Base-by-base conservation (phyloP, 805 yeast genomes). In the Saccharomyces cerevisiae region DNA sequence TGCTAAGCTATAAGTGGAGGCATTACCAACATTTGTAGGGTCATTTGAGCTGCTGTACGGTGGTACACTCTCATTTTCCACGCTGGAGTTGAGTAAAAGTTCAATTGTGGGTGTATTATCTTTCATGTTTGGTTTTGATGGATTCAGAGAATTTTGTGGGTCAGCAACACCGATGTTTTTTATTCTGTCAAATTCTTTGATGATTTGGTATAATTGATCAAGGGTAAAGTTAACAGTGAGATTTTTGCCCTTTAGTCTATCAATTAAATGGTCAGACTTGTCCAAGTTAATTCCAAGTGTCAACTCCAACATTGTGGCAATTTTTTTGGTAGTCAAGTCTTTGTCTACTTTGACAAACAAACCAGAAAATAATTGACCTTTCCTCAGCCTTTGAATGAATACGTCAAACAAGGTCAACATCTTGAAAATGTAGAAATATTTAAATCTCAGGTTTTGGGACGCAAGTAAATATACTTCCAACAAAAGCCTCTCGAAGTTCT, bases 391-490 rank as follows among this genome's bases (percentile, higher is more conserved):
- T 29, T 59, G 60, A 11, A 61, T 50, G 13, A 61, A 55, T 21
- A 59, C 57, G 50, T 61, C 65, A 47, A 60, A 59, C 24, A 57
- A 57, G 6, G 61, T 53, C 5, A 59, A 49, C 56, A 60, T 57
- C 32, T 61, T 60, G 55, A 61, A 60, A 22, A 56, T 61, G 17
- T 63, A 59, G 49, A 58, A 61, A 48, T 59, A 61, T 8, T 62
- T 56, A 47, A 59, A 55, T 32, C 65, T 54, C 24, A 61, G 51
- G 30, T 58, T 52, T 26, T 53, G 53, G 2, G 62, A 56, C 11
- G 62, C 54, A n/a, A 56, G 51, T 11, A 52, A 50, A 48, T 58
- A 56, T 24, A 59, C 30, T 11, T 52, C 53, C 31, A 60, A 61
- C 30, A 61, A 50, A 11, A 53, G 52, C 21, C 17, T 29, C 49